Percentiles rank a stretch among this genome's conserved stretches.
Evolutionary conservation across 2,329 filamentous ascomycete genomes (phyloP).

Genomic region (Teratosphaeria epicoccoides): DNA sequence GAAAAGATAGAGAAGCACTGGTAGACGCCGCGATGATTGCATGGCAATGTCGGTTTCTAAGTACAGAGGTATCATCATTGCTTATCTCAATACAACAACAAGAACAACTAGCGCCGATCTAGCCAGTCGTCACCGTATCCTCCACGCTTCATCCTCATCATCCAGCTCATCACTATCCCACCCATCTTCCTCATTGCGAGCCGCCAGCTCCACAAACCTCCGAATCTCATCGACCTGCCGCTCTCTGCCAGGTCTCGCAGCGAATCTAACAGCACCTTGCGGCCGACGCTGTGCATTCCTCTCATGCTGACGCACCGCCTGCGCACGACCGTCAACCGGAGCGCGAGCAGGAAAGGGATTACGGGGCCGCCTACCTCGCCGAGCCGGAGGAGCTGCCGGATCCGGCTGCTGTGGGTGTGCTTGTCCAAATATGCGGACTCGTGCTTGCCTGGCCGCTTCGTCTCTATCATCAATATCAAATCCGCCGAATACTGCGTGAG

Average conservation of each 20-base stretch:
- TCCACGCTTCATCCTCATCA: conserved; percentile 22
- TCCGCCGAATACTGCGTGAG: conserved; percentile 3
- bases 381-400: conserved; percentile 1
- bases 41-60: neutral
- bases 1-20: neutral
- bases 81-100: neutral
- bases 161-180: conserved; percentile 51
- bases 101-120: neutral
- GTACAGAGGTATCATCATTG: neutral
- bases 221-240: conserved; percentile 31
- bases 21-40: neutral
- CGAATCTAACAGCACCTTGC: neutral
- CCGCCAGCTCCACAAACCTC: conserved; percentile 42
- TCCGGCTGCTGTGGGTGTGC: conserved; percentile 1
- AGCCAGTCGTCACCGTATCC: conserved; percentile 11
- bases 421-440: conserved; percentile 6
- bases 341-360: conserved; percentile 18
- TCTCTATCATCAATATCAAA: conserved; percentile 6
- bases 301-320: conserved; percentile 11
- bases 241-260: conserved; percentile 11
- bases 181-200: conserved; percentile 45
- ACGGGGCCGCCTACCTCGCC: conserved; percentile 10
- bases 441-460: conserved; percentile 12
- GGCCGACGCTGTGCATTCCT: conserved; percentile 2
- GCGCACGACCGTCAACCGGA: conserved; percentile 6